These are phyloP conservation scores for Xerocomellus amylosporus DNA, from an alignment of 768 basidiomycete species.

Conservation along the genomic window DNA sequence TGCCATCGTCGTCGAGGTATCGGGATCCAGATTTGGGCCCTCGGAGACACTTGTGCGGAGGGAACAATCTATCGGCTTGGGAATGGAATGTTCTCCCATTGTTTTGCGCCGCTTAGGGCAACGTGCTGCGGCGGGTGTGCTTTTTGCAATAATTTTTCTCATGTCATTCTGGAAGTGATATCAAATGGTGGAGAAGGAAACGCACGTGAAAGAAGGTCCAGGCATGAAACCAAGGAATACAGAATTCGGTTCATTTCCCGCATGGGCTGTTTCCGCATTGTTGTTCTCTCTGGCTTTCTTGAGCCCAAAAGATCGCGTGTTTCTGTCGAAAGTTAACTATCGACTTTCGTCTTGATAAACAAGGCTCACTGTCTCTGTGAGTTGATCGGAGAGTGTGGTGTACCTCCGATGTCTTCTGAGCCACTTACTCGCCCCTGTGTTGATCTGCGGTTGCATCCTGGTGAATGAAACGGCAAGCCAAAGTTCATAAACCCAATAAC, in stretches of 20 bases:
- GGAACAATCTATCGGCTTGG: not conserved
- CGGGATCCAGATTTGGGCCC: not conserved
- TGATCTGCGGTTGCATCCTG: constrained; percentile 2
- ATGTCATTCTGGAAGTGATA: not conserved
- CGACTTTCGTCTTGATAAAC: not conserved
- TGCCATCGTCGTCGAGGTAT: constrained; percentile 2
- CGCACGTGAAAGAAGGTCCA: constrained; percentile 11
- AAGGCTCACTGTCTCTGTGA: constrained; percentile 10
- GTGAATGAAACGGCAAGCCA: constrained; percentile 6
- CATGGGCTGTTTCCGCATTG: not conserved
- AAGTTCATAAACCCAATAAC: not conserved
- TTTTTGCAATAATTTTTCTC: not conserved
- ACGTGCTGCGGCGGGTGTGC: not conserved
- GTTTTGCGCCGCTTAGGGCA: constrained; percentile 8
- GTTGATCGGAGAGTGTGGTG: not conserved
- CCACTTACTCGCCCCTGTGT: not conserved
- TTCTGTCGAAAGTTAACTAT: constrained; percentile 1
- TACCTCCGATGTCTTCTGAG: not conserved
- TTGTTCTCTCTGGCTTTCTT: not conserved
- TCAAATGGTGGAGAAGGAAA: not conserved
- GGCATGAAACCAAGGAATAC: not conserved
- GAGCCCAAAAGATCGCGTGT: not conserved
- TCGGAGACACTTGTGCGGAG: not conserved
- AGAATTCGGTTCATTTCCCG: not conserved
- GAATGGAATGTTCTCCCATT: not conserved